Base-by-base conservation (phyloP, 1,284 basidiomycete species). In the Rhodotorula sp. region DNA sequence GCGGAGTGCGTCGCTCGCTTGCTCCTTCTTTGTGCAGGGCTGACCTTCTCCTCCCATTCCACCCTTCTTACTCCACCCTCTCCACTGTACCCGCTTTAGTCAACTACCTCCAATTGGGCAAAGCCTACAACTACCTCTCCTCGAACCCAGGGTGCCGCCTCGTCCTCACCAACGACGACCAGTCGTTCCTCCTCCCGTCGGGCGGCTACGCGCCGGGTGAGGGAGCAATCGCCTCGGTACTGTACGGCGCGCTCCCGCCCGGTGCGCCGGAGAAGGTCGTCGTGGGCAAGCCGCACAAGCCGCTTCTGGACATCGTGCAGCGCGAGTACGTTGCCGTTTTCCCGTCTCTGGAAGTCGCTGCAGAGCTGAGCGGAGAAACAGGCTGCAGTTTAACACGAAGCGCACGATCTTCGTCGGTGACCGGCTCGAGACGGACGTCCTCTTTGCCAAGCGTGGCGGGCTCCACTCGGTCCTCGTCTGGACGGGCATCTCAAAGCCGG, bases 331-430 rank as follows among this genome's bases (percentile, higher is more conserved):
- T 83, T n/a, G n/a, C 36, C 17, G 8, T 15, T 41, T 29, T n/a
- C 32, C 5, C 48, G 46, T 32, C n/a, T 61, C 32, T 15, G 56
- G 29, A 67, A 41, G 50, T n/a, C 25, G 22, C 12, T 29, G 13
- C 60, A 25, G 21, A 27, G n/a, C 12, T 27, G 21, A 7, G 5
- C 32, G 76, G 94, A 92, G 8, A 0, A 27, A 10, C 58, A 69
- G 66, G 32, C 61, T 70, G 7, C 80, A 91, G 59, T 94, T 92
- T 80, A 91, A 98, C 81, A 90, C 90, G 50, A 83, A 85, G 67
- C 85, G 89, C 61, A 94, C 95, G 1, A 87, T 99, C 79, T 97
- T 99, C 91, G 86, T 98, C 55, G 96, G 96, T 53, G 96, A 99
- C 82, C 88, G 97, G 70, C 85, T 99, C 72, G 90, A 92, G 78